These are phyloP conservation scores for Aspergillus bertholletiae DNA, from an alignment of 495 filamentous ascomycete species.

Conservation along the genomic window DNA sequence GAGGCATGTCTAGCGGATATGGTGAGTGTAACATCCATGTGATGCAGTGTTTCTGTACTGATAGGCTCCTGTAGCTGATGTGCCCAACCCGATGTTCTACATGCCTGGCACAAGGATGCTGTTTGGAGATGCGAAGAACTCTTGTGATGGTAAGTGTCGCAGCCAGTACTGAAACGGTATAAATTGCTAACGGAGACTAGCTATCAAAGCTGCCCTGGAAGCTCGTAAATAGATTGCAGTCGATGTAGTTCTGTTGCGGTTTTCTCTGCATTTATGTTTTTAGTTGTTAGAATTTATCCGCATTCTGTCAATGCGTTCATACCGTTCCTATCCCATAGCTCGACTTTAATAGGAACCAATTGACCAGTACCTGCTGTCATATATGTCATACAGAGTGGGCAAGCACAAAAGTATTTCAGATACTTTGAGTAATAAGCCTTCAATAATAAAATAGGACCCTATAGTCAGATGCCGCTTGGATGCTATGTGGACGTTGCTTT, in stretches of 20 bases:
- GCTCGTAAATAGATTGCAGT: constrained; percentile 27
- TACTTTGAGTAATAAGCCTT: too few species aligned
- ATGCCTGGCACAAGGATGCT: constrained; percentile 81
- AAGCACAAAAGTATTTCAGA: too few species aligned
- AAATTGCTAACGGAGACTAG: too few species aligned
- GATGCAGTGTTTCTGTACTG: background rate
- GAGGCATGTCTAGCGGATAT: constrained; percentile 77
- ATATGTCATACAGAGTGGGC: too few species aligned
- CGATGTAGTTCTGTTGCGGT: background rate
- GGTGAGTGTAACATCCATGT: constrained; percentile 40
- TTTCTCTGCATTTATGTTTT: background rate
- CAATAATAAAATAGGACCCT: too few species aligned
- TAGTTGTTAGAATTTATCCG: background rate
- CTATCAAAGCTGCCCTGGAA: constrained; percentile 41
- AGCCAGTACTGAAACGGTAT: too few species aligned
- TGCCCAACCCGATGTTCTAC: constrained; percentile 85
- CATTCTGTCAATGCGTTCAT: too few species aligned
- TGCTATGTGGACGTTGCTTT: too few species aligned
- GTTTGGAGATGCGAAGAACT: constrained; percentile 78
- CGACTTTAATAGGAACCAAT: too few species aligned
- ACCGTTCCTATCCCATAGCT: too few species aligned
- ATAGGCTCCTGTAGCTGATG: constrained; percentile 56
- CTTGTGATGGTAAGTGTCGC: constrained; percentile 60
- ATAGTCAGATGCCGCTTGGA: too few species aligned
- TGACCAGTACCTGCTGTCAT: too few species aligned